Percentiles rank a stretch among this genome's conserved stretches.
Conservation (phyloP, 73 alveolate genomes). For the Halteria grandinella region DNA sequence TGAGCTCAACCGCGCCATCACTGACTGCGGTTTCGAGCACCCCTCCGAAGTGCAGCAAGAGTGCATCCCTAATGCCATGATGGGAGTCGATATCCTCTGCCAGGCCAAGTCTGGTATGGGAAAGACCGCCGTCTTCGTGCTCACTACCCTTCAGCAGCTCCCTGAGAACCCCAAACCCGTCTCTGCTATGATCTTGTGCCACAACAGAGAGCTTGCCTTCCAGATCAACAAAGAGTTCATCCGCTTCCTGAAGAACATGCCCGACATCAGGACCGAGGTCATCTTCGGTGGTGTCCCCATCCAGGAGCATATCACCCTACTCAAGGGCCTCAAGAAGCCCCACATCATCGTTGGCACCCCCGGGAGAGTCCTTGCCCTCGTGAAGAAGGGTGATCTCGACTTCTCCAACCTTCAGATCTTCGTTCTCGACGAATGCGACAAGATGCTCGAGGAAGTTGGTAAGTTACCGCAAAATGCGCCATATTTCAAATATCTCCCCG, state of each 20-base stretch:
- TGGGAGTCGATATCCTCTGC: slow-evolving; percentile 96
- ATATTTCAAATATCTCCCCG: too few species aligned
- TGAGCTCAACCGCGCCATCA: slow-evolving; percentile 88
- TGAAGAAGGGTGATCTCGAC: slow-evolving; percentile 89
- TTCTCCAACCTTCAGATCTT: slow-evolving; percentile 87
- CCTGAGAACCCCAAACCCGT: slow-evolving; percentile 96
- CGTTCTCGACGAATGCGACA: slow-evolving; percentile 99
- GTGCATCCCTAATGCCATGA: slow-evolving; percentile 95
- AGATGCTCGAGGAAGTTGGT: slow-evolving; percentile 92
- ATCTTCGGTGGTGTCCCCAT: slow-evolving; percentile 97
- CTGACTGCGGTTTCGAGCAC: slow-evolving; percentile 95
- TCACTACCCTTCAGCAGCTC: slow-evolving; percentile 95
- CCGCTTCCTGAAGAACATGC: slow-evolving; percentile 89
- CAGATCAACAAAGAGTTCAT: slow-evolving; percentile 96
- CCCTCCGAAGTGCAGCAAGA: slow-evolving; percentile 99
- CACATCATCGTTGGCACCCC: slow-evolving; percentile 98
- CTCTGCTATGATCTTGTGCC: slow-evolving; percentile 95
- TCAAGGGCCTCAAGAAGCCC: slow-evolving; percentile 82
- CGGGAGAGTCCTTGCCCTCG: slow-evolving; percentile 98
- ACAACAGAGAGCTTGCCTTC: slow-evolving; percentile 99
- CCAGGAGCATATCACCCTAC: slow-evolving; percentile 84
- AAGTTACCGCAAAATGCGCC: too few species aligned
- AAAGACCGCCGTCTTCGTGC: slow-evolving; percentile 99
- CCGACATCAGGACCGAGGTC: slow-evolving; percentile 89
- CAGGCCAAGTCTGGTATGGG: slow-evolving; percentile 99